phyloP scores from a whole-genome alignment of 2,329 filamentous ascomycete genomes.

The Trichoderma sp. region DNA sequence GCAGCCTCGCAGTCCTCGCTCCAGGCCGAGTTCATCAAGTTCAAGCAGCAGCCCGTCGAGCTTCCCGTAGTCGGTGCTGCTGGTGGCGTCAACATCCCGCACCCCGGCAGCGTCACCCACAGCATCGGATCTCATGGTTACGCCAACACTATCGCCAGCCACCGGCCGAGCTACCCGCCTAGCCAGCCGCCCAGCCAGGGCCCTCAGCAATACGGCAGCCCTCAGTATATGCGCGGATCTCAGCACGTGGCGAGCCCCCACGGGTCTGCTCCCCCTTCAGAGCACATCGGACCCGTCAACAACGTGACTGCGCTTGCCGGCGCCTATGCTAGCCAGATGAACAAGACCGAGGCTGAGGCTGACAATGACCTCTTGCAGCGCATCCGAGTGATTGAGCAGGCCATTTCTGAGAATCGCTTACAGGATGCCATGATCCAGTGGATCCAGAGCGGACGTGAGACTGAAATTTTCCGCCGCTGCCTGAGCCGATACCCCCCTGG shows the following conservation, averaged over 20 bases:
- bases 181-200: constrained; percentile 33
- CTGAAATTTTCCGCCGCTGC: constrained; percentile 57
- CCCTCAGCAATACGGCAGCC: constrained; percentile 33
- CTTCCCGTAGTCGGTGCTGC: constrained; percentile 33
- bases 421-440: constrained; percentile 64
- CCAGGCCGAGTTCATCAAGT: constrained; percentile 60
- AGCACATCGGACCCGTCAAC: constrained; percentile 32
- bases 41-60: constrained; percentile 50
- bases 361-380: constrained; percentile 53
- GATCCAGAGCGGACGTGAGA: constrained; percentile 61
- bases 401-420: constrained; percentile 59
- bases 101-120: constrained; percentile 24
- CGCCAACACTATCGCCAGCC: constrained; percentile 29
- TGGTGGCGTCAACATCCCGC: constrained; percentile 24
- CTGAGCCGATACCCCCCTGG: constrained; percentile 37
- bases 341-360: constrained; percentile 34
- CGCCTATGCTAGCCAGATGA: constrained; percentile 37
- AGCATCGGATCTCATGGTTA: constrained; percentile 31
- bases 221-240: constrained; percentile 36
- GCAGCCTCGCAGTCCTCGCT: constrained; percentile 65
- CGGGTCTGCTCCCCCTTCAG: constrained; percentile 32
- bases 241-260: constrained; percentile 35
- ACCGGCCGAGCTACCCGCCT: constrained; percentile 33
- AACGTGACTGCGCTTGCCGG: constrained; percentile 36
- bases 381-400: constrained; percentile 57